phyloP scores from a whole-genome alignment of 257 asterid genomes.

The Lithospermum erythrorhizon region DNA sequence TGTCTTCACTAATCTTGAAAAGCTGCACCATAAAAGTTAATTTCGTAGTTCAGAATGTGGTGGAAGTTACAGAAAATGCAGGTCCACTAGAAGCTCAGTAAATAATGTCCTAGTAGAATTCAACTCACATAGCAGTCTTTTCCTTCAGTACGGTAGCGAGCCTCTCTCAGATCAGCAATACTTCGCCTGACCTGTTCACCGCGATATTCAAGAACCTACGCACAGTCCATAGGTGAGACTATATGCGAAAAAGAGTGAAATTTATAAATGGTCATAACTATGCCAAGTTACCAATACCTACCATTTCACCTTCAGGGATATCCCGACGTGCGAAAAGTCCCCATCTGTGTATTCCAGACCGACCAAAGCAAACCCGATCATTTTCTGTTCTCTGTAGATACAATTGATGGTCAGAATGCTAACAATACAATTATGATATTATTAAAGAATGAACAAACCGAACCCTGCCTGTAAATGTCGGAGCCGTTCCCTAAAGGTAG shows the following conservation, averaged over 20 bases:
- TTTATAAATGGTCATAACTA: not conserved
- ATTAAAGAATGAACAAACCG: not conserved
- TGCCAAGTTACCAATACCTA: conserved; percentile 14
- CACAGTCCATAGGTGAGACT: conserved; percentile 7
- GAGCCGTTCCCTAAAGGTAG: conserved; percentile 86
- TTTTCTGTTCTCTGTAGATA: conserved; percentile 74
- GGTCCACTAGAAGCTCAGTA: not conserved
- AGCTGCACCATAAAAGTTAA: conserved; percentile 36
- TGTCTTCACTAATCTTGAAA: conserved; percentile 97
- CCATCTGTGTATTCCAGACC: conserved; percentile 97
- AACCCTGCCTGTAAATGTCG: conserved; percentile 78
- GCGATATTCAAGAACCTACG: conserved; percentile 94
- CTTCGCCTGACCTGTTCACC: conserved; percentile 98
- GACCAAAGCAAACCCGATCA: conserved; percentile 93
- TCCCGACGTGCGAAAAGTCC: conserved; percentile 93
- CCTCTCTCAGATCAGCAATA: conserved; percentile 94
- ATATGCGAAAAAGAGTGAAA: not conserved
- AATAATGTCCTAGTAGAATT: not conserved
- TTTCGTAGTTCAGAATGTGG: not conserved
- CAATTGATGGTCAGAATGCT: conserved; percentile 3
- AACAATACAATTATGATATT: conserved; percentile 8
- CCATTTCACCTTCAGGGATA: conserved; percentile 97
- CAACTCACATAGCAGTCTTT: conserved; percentile 90
- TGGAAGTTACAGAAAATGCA: not conserved
- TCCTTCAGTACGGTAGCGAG: conserved; percentile 66